Conservation (phyloP, 1,284 basidiomycete species). For the Waitea zeae region DNA sequence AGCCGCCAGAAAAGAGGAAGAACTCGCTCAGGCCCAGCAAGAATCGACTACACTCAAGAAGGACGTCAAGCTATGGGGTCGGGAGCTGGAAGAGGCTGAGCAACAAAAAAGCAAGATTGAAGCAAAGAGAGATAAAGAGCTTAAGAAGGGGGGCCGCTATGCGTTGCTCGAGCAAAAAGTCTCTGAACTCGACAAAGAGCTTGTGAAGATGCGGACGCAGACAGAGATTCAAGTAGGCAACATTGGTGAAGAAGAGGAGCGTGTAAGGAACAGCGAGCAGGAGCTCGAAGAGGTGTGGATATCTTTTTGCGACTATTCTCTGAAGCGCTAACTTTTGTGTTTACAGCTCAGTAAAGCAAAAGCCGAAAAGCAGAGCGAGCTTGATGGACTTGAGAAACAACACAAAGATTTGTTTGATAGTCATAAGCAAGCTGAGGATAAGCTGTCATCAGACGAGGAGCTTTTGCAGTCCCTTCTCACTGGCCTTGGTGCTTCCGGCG, state of each 20-base stretch:
- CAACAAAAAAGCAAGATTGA: slow-evolving; percentile 36
- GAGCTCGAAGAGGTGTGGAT: slow-evolving; percentile 55
- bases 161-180: slow-evolving; percentile 68
- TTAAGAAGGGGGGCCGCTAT: slow-evolving; percentile 60
- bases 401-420: slow-evolving; percentile 61
- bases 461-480: slow-evolving; percentile 93
- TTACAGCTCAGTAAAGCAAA: slow-evolving; percentile 3
- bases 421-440: slow-evolving; percentile 45
- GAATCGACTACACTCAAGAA: slow-evolving; percentile 29
- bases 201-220: slow-evolving; percentile 83
- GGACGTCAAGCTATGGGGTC: slow-evolving; percentile 30
- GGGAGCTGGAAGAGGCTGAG: slow-evolving; percentile 34
- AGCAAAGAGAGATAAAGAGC: slow-evolving; percentile 46
- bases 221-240: slow-evolving; percentile 69
- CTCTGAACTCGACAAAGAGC: slow-evolving; percentile 62
- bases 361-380: slow-evolving; percentile 41
- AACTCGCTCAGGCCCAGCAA: slow-evolving; percentile 28
- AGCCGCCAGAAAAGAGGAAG: slow-evolving; percentile 28
- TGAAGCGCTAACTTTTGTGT: neutral
- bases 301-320: slow-evolving; percentile 9
- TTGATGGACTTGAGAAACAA: slow-evolving; percentile 38
- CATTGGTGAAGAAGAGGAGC: slow-evolving; percentile 68
- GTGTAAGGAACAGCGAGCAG: slow-evolving; percentile 33
- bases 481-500: slow-evolving; percentile 49
- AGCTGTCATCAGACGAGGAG: slow-evolving; percentile 70